phyloP scores from a whole-genome alignment of 768 basidiomycete species.

The Amyloporia xantha region DNA sequence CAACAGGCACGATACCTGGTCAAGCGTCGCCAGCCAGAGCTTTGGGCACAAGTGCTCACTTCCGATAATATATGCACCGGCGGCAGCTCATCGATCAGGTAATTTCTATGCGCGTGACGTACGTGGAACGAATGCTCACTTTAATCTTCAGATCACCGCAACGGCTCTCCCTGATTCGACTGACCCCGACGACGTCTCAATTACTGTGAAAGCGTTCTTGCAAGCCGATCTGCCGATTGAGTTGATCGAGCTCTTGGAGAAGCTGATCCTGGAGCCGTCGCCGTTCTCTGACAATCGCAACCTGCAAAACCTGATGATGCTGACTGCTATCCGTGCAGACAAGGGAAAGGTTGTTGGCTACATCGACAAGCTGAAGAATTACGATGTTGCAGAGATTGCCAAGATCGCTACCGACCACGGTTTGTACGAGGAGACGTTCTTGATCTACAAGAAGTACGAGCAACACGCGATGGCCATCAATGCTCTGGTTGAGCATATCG shows the following conservation, averaged over 20 bases:
- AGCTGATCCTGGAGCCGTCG: conserved; percentile 95
- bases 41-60: no score
- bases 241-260: conserved; percentile 94
- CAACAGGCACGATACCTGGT: no score
- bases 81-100: no score
- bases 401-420: conserved; percentile 96
- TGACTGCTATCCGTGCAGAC: conserved; percentile 95
- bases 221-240: no score
- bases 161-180: conserved; percentile 96
- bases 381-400: conserved; percentile 91
- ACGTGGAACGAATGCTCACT: no score
- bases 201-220: no score
- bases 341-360: conserved; percentile 98
- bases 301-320: conserved; percentile 88
- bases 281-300: conserved; percentile 98
- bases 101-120: no score
- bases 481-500: conserved; percentile 96
- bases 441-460: conserved; percentile 96
- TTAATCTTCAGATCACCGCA: no score
- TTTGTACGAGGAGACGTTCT: conserved; percentile 92
- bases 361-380: conserved; percentile 95
- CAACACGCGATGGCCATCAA: conserved; percentile 95
- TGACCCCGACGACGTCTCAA: no score
- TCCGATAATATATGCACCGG: no score
- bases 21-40: no score